Base-by-base conservation (phyloP, 768 basidiomycete genomes). In the Hemileccinum impolitum region DNA sequence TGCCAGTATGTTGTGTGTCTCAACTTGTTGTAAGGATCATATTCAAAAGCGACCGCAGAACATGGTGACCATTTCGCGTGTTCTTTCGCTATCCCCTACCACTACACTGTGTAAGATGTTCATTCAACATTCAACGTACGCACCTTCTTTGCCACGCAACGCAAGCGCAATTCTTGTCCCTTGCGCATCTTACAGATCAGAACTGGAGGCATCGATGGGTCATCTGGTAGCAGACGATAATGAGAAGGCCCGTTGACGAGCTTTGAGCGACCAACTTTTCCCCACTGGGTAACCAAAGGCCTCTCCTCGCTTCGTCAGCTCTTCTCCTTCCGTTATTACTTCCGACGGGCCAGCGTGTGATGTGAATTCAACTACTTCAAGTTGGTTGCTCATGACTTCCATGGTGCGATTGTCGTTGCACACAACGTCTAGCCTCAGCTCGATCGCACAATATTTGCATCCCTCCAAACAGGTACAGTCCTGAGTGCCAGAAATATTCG, bases 31-130 rank as follows among this genome's bases (percentile, higher is more conserved):
- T 97, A 80, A 12, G 96, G 96, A 68, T 99, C 96, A 55, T 99
- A 99, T 72, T 99, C 96, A 56, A 95, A 98, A 8, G 86, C 82
- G 15, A 99, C 85, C 8, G 96, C 93, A 2, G 93, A 89, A 52
- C 94, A 90, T 12, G 96, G 95, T 0, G 93, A 95, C 92, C 95
- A 99, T 71, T 99, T 99, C 12, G 96, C 94, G 64, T 99, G 96
- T 66, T 96, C 93, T 74, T 97, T 97, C 4, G 95, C 93, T 51
- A 96, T 86, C 36, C 95, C 95, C 95, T 97, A 60, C n/a, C 31
- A 38, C 18, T 18, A 13, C 28, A 18, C 30, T 45, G 36, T 39
- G 50, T 48, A 19, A 32, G 39, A 31, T 26, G 44, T 25, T 26
- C 28, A 19, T 6, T 18, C 15, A 30, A 17, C 54, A 23, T 45